phyloP scores from a whole-genome alignment of 257 asterid genomes.

The Plectranthus barbatus region DNA sequence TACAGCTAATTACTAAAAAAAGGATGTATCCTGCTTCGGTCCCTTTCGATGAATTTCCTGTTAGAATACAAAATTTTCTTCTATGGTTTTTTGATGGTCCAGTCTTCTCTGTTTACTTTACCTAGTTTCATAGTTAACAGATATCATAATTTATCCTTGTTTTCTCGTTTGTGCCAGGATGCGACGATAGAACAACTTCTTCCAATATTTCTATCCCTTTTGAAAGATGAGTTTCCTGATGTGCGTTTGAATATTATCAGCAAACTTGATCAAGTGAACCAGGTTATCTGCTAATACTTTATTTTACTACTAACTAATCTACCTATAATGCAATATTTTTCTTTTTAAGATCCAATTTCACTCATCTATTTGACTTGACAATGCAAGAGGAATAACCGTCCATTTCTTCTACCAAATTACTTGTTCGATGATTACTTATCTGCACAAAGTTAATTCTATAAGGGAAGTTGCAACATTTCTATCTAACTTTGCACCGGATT shows the following conservation, averaged over 20 bases:
- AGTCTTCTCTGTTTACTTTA: background rate
- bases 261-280: conserved; percentile 88
- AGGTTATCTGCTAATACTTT: conserved; percentile 26
- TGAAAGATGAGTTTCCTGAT: conserved; percentile 84
- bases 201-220: conserved; percentile 72
- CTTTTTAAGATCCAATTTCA: background rate
- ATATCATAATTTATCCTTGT: background rate
- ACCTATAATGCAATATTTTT: background rate
- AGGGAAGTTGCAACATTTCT: background rate
- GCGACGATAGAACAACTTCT: conserved; percentile 52
- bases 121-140: background rate
- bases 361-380: too few species aligned
- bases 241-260: conserved; percentile 78
- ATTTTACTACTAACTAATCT: background rate
- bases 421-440: background rate
- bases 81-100: background rate
- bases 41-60: background rate
- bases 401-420: too few species aligned
- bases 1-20: background rate
- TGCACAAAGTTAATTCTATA: too few species aligned
- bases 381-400: too few species aligned
- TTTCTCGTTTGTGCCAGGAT: background rate
- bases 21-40: background rate
- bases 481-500: background rate
- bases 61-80: too few species aligned